Evolutionary conservation across 2,329 filamentous ascomycete species (phyloP).

Genomic region (Aspergillus pseudoviridinutans): DNA sequence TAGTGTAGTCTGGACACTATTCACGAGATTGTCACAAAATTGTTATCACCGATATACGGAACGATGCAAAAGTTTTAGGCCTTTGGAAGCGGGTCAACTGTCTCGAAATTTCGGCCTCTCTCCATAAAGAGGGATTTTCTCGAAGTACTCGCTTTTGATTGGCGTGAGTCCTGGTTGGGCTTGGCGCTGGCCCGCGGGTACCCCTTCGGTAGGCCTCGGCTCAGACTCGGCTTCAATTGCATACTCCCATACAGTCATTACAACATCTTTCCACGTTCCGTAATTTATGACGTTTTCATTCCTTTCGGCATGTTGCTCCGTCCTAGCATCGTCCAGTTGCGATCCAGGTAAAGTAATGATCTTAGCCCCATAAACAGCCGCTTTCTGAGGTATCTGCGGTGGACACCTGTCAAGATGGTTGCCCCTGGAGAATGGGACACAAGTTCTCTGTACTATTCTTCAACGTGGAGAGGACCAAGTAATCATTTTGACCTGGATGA

Average conservation of each 20-base stretch:
- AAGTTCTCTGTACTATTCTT: background rate
- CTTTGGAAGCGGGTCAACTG: slow-evolving; percentile 25
- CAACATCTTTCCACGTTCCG: slow-evolving; percentile 11
- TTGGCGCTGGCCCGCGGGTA: slow-evolving; percentile 25
- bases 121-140: slow-evolving; percentile 19
- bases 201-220: slow-evolving; percentile 34
- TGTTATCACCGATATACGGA: slow-evolving; percentile 36
- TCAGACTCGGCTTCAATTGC: slow-evolving; percentile 28
- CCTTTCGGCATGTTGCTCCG: slow-evolving; percentile 23
- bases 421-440: background rate
- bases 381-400: background rate
- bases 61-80: slow-evolving; percentile 19
- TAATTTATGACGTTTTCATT: slow-evolving; percentile 31
- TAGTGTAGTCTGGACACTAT: slow-evolving; percentile 14
- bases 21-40: slow-evolving; percentile 20
- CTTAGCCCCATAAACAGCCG: background rate
- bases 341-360: slow-evolving; percentile 18
- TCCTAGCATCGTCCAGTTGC: slow-evolving; percentile 16
- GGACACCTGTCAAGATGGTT: background rate
- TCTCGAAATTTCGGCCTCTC: slow-evolving; percentile 26
- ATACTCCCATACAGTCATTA: slow-evolving; percentile 13
- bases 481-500: background rate
- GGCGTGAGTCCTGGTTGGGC: slow-evolving; percentile 13
- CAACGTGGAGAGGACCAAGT: background rate
- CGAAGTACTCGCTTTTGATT: slow-evolving; percentile 27